A percentile compares a stretch with the other conserved stretches of the same genome.
Evolutionary conservation across 805 yeast genomes (phyloP).

Genomic region (Cyberlindnera euphorbiae): DNA sequence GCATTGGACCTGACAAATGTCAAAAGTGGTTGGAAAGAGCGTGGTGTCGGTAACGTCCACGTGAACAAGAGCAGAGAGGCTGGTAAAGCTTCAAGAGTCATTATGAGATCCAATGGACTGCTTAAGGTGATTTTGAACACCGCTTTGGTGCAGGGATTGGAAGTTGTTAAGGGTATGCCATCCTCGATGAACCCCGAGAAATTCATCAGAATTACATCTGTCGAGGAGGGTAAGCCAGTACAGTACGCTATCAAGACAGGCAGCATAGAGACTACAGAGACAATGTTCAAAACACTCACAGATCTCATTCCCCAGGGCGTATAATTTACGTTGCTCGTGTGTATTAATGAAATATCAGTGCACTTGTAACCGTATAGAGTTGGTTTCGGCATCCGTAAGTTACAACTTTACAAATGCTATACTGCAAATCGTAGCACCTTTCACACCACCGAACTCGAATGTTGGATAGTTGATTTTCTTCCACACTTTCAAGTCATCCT

Average conservation of each 20-base stretch:
- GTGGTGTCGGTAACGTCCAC: constrained; percentile 87
- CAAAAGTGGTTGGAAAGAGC: constrained; percentile 88
- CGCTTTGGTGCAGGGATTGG: constrained; percentile 57
- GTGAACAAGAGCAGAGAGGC: constrained; percentile 44
- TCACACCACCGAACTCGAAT: constrained; percentile 83
- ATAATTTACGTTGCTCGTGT: constrained; percentile 2
- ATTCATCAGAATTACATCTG: constrained; percentile 68
- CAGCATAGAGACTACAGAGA: constrained; percentile 53
- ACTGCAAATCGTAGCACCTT: constrained; percentile 85
- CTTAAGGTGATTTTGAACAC: constrained; percentile 77
- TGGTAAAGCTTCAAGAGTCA: constrained; percentile 58
- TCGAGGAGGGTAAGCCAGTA: constrained; percentile 60
- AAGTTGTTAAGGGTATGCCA: constrained; percentile 74
- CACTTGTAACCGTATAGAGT: too few species aligned
- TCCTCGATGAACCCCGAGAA: constrained; percentile 82
- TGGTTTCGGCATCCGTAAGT: not conserved
- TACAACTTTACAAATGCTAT: constrained; percentile 59
- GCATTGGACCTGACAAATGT: constrained; percentile 62
- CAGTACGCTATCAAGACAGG: constrained; percentile 82
- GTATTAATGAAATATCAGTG: too few species aligned
- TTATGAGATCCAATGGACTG: constrained; percentile 89
- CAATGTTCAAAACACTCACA: constrained; percentile 48
- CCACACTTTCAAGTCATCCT: constrained; percentile 49
- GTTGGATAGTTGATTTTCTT: constrained; percentile 69
- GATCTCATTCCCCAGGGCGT: constrained; percentile 20